A percentile compares a stretch with the other conserved stretches of the same genome.
Evolutionary conservation across 2,329 filamentous ascomycete species (phyloP).

Genomic region (Fusarium multiceps): DNA sequence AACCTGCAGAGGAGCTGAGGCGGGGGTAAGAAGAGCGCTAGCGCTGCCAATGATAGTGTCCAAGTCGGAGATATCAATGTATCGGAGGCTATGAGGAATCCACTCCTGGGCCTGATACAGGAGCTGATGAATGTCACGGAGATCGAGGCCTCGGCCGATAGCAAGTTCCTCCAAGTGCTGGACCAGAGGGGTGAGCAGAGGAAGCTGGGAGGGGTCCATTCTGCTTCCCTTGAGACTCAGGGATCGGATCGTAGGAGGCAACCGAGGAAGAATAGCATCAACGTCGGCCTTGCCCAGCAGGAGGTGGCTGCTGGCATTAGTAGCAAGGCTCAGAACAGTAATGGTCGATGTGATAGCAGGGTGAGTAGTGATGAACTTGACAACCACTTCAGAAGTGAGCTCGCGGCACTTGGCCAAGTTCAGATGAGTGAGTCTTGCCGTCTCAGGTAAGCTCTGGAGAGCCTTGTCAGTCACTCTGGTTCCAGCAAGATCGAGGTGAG

Average conservation of each 20-base stretch:
- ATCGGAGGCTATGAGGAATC: conserved; percentile 71
- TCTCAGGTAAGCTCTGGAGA: conserved; percentile 75
- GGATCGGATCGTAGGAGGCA: conserved; percentile 76
- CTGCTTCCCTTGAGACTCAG: conserved; percentile 81
- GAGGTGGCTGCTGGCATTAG: conserved; percentile 78
- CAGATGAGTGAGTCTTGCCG: conserved; percentile 79
- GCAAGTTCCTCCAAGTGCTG: conserved; percentile 81
- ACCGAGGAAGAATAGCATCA: conserved; percentile 69
- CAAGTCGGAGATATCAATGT: conserved; percentile 78
- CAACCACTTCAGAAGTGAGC: conserved; percentile 72
- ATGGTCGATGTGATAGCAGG: conserved; percentile 73
- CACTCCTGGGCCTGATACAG: conserved; percentile 64
- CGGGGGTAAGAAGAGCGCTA: conserved; percentile 67
- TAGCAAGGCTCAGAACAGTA: conserved; percentile 78
- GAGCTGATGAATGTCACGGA: conserved; percentile 73
- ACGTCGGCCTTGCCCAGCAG: conserved; percentile 75
- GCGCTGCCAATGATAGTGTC: conserved; percentile 67
- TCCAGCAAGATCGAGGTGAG: conserved; percentile 82
- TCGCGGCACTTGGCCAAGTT: conserved; percentile 81
- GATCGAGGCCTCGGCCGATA: conserved; percentile 73
- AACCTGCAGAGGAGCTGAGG: conserved; percentile 77
- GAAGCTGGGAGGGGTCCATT: conserved; percentile 73
- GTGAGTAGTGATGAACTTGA: conserved; percentile 77
- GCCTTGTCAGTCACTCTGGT: conserved; percentile 80
- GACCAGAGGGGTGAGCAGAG: conserved; percentile 71